Evolutionary conservation across 2,329 filamentous ascomycete genomes (phyloP).

Genomic region (Dothideomycetes sp.): DNA sequence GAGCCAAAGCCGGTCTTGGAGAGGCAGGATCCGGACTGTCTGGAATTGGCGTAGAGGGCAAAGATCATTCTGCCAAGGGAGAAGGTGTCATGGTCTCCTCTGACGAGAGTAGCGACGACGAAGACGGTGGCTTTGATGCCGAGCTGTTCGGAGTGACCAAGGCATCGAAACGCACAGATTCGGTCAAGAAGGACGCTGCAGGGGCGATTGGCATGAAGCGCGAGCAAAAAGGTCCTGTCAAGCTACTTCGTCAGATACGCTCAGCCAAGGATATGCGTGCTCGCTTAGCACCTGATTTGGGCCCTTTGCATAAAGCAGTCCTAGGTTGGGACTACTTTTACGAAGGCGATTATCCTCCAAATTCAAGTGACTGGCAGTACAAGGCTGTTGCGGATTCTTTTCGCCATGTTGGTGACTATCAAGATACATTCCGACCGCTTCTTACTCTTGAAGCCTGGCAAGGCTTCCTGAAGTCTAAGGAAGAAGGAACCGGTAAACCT

Average conservation of each 20-base stretch:
- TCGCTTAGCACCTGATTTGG: constrained; percentile 79
- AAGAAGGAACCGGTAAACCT: constrained; percentile 68
- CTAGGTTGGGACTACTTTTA: constrained; percentile 95
- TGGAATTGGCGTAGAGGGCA: constrained; percentile 61
- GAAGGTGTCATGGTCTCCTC: constrained; percentile 85
- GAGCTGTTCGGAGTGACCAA: constrained; percentile 51
- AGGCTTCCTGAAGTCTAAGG: constrained; percentile 78
- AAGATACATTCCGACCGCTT: constrained; percentile 80
- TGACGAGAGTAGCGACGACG: constrained; percentile 47
- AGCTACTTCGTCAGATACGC: constrained; percentile 69
- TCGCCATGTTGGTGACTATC: constrained; percentile 64
- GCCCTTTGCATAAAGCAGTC: constrained; percentile 72
- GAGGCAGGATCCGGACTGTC: constrained; percentile 67
- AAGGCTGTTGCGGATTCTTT: constrained; percentile 70
- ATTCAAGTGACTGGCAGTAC: constrained; percentile 57
- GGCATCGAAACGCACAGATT: constrained; percentile 31
- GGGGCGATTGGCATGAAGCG: constrained; percentile 20
- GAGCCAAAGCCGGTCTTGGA: constrained; percentile 32
- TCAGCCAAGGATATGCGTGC: constrained; percentile 91
- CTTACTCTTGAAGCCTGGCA: constrained; percentile 93
- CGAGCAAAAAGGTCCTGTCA: constrained; percentile 58
- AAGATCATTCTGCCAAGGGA: constrained; percentile 63
- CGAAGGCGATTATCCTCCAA: constrained; percentile 72
- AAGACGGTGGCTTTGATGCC: constrained; percentile 45
- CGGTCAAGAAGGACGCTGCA: constrained; percentile 19